A percentile compares a stretch with the other conserved stretches of the same genome.
Evolutionary conservation across 2,329 filamentous ascomycete genomes (phyloP).

Genomic region (Diaporthe ampelina): DNA sequence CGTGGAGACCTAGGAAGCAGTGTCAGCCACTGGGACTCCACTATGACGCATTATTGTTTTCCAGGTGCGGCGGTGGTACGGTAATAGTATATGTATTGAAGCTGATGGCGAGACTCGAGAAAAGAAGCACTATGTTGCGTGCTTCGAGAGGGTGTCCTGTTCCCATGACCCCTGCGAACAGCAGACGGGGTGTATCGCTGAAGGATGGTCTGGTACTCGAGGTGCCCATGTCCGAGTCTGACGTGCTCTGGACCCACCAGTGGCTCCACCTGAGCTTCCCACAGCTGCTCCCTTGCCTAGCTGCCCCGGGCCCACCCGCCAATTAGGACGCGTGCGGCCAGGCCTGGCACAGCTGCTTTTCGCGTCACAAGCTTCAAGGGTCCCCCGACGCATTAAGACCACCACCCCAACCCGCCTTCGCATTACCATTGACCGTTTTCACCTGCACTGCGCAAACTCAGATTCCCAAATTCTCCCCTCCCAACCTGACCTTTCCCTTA

Average conservation of each 20-base stretch:
- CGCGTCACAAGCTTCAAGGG: conserved; percentile 39
- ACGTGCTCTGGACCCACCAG: not conserved
- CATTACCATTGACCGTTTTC: not conserved
- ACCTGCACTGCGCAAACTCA: conserved; percentile 7
- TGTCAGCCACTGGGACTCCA: no score
- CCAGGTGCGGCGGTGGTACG: no score
- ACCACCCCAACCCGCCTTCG: not conserved
- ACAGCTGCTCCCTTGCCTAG: conserved; percentile 6
- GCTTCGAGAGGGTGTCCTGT: not conserved
- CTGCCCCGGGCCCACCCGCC: conserved; percentile 14
- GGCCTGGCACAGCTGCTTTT: conserved; percentile 27
- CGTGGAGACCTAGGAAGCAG: no score
- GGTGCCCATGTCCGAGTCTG: conserved; percentile 7
- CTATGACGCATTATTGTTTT: no score
- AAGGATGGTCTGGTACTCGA: not conserved
- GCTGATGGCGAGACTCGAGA: no score
- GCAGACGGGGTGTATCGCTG: conserved; percentile 5
- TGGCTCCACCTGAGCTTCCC: conserved; percentile 30
- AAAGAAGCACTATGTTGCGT: conserved; percentile 3
- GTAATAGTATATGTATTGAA: no score
- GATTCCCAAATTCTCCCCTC: not conserved
- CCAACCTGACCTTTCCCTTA: not conserved
- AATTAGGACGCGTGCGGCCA: conserved; percentile 33
- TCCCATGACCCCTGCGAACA: no score
- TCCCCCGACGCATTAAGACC: conserved; percentile 22